These are phyloP conservation scores for Chloropicon primus DNA, from an alignment of 139 green algal genomes.

Conservation along the genomic window DNA sequence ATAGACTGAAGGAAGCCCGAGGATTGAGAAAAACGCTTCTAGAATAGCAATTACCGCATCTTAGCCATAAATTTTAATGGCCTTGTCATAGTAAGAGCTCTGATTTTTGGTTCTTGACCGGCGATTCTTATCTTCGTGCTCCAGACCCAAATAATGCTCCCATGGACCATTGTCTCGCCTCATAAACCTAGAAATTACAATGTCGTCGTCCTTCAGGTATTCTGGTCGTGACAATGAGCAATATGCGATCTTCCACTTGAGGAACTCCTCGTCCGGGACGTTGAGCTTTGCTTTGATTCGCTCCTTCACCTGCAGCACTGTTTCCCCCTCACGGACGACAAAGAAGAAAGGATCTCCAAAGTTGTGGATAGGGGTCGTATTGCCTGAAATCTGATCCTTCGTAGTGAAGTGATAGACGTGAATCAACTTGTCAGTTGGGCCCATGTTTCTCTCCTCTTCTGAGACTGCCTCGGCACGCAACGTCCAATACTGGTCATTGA, in stretches of 20 bases:
- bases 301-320: constrained; percentile 41
- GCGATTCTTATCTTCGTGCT: constrained; percentile 55
- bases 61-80: not conserved
- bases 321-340: constrained; percentile 49
- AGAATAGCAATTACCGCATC: too few relatives aligned
- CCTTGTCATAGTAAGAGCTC: not conserved
- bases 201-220: constrained; percentile 50
- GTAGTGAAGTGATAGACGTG: constrained; percentile 49
- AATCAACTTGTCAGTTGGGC: constrained; percentile 24
- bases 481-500: constrained; percentile 72
- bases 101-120: not conserved
- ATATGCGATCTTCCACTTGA: constrained; percentile 61
- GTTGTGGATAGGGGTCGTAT: constrained; percentile 16
- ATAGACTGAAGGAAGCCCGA: too few relatives aligned
- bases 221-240: constrained; percentile 27
- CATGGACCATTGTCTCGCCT: constrained; percentile 9
- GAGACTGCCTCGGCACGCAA: constrained; percentile 26
- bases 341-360: constrained; percentile 89
- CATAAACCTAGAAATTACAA: constrained; percentile 14
- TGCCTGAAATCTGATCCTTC: constrained; percentile 3
- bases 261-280: constrained; percentile 64
- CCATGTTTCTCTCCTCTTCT: constrained; percentile 4
- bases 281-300: constrained; percentile 47
- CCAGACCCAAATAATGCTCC: constrained; percentile 47
- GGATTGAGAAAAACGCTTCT: too few relatives aligned